Conservation (phyloP, 805 yeast species). For the Clavispora vitiphila region DNA sequence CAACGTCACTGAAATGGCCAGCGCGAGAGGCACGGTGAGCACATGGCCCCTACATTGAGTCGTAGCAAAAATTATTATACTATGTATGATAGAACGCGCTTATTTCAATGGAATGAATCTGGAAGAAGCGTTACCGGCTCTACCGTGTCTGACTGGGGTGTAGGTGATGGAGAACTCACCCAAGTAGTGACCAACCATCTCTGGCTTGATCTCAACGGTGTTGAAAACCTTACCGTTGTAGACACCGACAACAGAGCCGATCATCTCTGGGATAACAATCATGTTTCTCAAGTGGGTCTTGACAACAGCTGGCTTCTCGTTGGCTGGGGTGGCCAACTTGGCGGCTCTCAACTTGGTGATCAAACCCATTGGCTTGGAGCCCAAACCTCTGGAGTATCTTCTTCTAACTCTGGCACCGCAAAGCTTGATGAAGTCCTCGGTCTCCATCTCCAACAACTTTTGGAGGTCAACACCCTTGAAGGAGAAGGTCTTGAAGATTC, state of each 20-base stretch:
- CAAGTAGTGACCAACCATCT: constrained; percentile 99
- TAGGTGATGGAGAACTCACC: constrained; percentile 99
- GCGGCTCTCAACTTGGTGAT: constrained; percentile 98
- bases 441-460: constrained; percentile 87
- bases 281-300: constrained; percentile 99
- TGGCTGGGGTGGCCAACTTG: constrained; percentile 80
- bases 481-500: constrained; percentile 93
- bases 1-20: too few species aligned
- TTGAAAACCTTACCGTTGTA: constrained; percentile 99
- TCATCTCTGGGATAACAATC: constrained; percentile 99
- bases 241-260: constrained; percentile 96
- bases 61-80: constrained; percentile 16
- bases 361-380: constrained; percentile 91
- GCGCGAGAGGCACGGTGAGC: too few species aligned
- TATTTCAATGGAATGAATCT: constrained; percentile 68
- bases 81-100: constrained; percentile 15
- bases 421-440: constrained; percentile 95
- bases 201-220: constrained; percentile 98
- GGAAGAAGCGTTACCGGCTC: constrained; percentile 83
- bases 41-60: background rate
- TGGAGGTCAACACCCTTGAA: constrained; percentile 98
- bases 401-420: constrained; percentile 99
- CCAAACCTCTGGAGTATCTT: constrained; percentile 98
- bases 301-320: constrained; percentile 96
- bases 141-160: constrained; percentile 99